Evolutionary conservation across 2,329 filamentous ascomycete species (phyloP).

Genomic region (Dothistroma pini): DNA sequence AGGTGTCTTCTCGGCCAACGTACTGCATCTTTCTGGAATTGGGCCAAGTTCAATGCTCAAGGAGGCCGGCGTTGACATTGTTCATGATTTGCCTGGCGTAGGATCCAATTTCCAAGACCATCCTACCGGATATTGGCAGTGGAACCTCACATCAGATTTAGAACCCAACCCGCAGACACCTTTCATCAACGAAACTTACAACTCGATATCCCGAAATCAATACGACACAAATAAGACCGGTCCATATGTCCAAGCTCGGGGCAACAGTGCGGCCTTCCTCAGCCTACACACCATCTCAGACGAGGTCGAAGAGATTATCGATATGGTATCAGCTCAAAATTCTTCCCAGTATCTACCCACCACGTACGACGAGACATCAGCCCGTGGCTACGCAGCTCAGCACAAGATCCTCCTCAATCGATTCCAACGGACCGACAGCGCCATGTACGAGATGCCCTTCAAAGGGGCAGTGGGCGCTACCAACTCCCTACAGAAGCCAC

Average conservation of each 20-base stretch:
- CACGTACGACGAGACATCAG: background rate
- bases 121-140: slow-evolving; percentile 24
- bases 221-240: slow-evolving; percentile 14
- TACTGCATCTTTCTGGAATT: slow-evolving; percentile 59
- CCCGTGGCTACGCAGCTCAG: slow-evolving; percentile 18
- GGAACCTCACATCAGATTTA: slow-evolving; percentile 12
- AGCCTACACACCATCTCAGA: slow-evolving; percentile 20
- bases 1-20: slow-evolving; percentile 51
- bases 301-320: background rate
- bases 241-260: slow-evolving; percentile 15
- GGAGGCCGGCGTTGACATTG: slow-evolving; percentile 40
- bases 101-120: slow-evolving; percentile 52
- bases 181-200: slow-evolving; percentile 8
- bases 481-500: slow-evolving; percentile 35
- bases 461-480: slow-evolving; percentile 7
- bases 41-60: slow-evolving; percentile 45
- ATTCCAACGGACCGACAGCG: slow-evolving; percentile 9
- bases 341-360: slow-evolving; percentile 17
- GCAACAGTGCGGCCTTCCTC: slow-evolving; percentile 24
- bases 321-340: slow-evolving; percentile 14
- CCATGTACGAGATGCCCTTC: slow-evolving; percentile 22
- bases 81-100: slow-evolving; percentile 40
- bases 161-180: slow-evolving; percentile 14
- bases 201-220: slow-evolving; percentile 10
- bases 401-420: slow-evolving; percentile 15